Evolutionary conservation across 331 rosid genomes (phyloP).

Genomic region (Malus hybrid): DNA sequence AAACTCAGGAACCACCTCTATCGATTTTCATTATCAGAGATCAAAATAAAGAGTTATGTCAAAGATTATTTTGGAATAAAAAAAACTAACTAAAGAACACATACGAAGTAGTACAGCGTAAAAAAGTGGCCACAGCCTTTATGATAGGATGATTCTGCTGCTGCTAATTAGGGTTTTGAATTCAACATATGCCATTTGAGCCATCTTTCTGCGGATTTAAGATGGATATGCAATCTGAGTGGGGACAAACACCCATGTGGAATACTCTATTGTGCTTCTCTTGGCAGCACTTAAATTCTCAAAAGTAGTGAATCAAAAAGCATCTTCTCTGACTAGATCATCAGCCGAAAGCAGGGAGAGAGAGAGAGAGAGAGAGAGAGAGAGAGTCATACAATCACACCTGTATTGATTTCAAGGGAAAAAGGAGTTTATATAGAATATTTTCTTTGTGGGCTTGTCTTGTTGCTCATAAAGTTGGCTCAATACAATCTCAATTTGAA

Average conservation of each 20-base stretch:
- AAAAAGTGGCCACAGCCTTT: neutral
- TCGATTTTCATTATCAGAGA: too few relatives aligned
- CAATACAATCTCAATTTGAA: neutral
- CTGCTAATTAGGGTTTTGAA: neutral
- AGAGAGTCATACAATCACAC: neutral
- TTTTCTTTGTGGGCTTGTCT: neutral
- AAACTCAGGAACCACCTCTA: too few relatives aligned
- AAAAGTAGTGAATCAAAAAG: slow-evolving; percentile 37
- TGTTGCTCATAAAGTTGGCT: neutral
- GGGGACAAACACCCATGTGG: slow-evolving; percentile 60
- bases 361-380: neutral
- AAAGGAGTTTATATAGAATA: neutral
- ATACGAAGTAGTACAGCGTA: neutral
- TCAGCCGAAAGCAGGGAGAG: slow-evolving; percentile 42
- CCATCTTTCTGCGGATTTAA: slow-evolving; percentile 8
- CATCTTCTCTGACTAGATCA: slow-evolving; percentile 35
- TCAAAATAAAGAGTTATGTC: too few relatives aligned
- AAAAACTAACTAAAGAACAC: neutral
- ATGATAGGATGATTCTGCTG: neutral
- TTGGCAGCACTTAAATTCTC: slow-evolving; percentile 15
- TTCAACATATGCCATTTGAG: neutral
- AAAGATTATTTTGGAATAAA: too few relatives aligned
- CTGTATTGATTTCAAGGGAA: neutral
- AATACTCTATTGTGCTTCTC: slow-evolving; percentile 21
- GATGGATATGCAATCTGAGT: slow-evolving; percentile 22